These are phyloP conservation scores for Lolium rigidum DNA, from an alignment of 176 grass and related monocot species.

Conservation along the genomic window DNA sequence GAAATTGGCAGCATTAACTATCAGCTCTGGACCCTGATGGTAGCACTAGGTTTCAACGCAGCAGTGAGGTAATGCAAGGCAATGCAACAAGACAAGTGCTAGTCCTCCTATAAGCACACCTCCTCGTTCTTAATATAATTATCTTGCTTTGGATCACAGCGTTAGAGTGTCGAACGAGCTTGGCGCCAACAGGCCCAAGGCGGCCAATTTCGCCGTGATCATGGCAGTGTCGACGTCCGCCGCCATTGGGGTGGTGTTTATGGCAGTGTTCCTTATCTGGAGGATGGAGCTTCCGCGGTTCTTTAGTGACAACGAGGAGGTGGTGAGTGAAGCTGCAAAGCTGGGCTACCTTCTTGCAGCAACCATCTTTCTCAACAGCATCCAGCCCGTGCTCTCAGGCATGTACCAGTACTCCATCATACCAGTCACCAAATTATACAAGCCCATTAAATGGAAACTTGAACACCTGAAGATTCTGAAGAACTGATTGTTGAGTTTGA, in stretches of 20 bases:
- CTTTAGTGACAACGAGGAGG: conserved; percentile 64
- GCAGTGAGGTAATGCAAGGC: conserved; percentile 71
- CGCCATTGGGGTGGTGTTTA: conserved; percentile 58
- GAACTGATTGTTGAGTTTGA: background rate
- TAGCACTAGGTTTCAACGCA: conserved; percentile 83
- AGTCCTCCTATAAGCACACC: no score
- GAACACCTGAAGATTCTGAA: background rate
- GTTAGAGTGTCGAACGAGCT: conserved; percentile 97
- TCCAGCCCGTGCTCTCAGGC: conserved; percentile 95
- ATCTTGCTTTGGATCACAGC: conserved; percentile 40
- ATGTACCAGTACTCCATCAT: background rate
- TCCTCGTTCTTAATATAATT: background rate
- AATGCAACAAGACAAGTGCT: background rate
- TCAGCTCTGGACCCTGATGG: conserved; percentile 88
- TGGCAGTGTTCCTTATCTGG: conserved; percentile 65
- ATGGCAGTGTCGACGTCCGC: conserved; percentile 72
- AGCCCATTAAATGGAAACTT: no score
- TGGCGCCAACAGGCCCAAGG: conserved; percentile 67
- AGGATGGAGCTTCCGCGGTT: conserved; percentile 57
- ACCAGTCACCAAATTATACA: background rate
- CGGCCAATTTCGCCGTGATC: conserved; percentile 77
- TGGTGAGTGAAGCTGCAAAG: conserved; percentile 62
- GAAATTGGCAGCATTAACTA: conserved; percentile 80
- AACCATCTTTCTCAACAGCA: conserved; percentile 89
- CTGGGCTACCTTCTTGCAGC: conserved; percentile 74